Conservation (phyloP, 495 filamentous ascomycete genomes). For the Hypomontagnella submonticulosa region DNA sequence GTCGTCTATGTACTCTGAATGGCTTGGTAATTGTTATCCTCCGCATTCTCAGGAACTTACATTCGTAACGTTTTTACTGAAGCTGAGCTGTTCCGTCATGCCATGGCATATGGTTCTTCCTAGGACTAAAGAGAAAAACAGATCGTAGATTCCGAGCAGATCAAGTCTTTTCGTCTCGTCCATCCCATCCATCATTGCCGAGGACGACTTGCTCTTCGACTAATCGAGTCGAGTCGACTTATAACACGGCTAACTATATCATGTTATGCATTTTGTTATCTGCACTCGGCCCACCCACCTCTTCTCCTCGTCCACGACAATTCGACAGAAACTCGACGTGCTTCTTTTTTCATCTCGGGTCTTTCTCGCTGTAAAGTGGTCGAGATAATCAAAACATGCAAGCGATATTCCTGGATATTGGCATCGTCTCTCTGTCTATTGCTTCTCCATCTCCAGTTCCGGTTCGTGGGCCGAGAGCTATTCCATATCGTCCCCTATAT, state of each 20-base stretch:
- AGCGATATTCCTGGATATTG: constrained; percentile 47
- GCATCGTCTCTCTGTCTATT: constrained; percentile 45
- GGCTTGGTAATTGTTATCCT: constrained; percentile 36
- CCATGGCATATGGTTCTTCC: no score
- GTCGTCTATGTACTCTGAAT: constrained; percentile 41
- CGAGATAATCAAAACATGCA: constrained; percentile 36
- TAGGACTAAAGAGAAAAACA: background rate
- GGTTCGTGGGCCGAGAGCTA: constrained; percentile 42
- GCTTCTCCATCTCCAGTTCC: constrained; percentile 43
- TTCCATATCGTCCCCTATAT: constrained; percentile 42
- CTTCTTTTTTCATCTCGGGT: constrained; percentile 43
- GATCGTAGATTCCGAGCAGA: constrained; percentile 26
- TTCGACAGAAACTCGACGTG: constrained; percentile 30
- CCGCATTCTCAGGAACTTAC: constrained; percentile 41
- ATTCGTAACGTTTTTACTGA: background rate
- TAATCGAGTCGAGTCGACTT: constrained; percentile 26
- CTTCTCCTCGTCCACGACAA: constrained; percentile 28
- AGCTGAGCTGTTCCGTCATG: no score
- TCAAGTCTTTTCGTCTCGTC: constrained; percentile 4
- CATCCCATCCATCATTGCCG: constrained; percentile 24
- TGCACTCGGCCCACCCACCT: constrained; percentile 41
- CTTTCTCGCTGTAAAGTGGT: constrained; percentile 39
- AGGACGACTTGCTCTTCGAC: constrained; percentile 4
- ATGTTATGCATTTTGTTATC: constrained; percentile 38
- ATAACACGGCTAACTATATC: constrained; percentile 18